Base-by-base conservation (phyloP, 352 stramenopile species). In the Globisporangium lucens region DNA sequence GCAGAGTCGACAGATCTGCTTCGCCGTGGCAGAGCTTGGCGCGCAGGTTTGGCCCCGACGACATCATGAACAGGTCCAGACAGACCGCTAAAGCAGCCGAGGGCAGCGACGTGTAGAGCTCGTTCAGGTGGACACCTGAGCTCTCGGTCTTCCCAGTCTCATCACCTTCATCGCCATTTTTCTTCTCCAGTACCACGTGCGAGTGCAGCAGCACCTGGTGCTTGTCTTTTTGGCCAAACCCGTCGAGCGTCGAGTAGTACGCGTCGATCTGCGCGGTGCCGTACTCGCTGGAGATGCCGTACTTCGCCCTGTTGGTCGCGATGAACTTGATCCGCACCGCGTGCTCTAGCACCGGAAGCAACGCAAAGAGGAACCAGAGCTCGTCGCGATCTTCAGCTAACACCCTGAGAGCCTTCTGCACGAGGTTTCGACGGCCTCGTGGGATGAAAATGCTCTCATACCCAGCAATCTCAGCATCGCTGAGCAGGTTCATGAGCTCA, bases 61-160 rank as follows among this genome's bases (percentile, higher is more conserved):
- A 72, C 77, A 89, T 90, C 85, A 93, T 93, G 56, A 93, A 93
- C n/a, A 90, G 70, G 61, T 93, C 85, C 33, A 93, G 63, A 59
- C 75, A 75, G 4, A 88, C 73, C 0, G 71, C 70, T 35, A 93
- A 62, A 3, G 75, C 75, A 0, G 75, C 78, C 1, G 69, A 66
- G 0, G 81, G 79, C 1, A 90, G 58, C 4, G 72, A 68, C 46
- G 75, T 58, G 66, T 93, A 93, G 13, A 93, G 66, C 22, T 70
- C 73, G 24, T 90, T 89, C 17, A 73, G 10, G 3, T 33, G 20
- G 10, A n/a, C 20, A n/a, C 56, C 41, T 9, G 41, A 49, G 41
- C 15, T 9, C 15, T 49, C 15, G 10, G 35, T 12, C 41, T 49
- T 22, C 3, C 4, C 20, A 35, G 7, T 29, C 22, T 33, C 13